phyloP scores from a whole-genome alignment of 140 eudicot genomes.

The Erigeron philadelphicus region DNA sequence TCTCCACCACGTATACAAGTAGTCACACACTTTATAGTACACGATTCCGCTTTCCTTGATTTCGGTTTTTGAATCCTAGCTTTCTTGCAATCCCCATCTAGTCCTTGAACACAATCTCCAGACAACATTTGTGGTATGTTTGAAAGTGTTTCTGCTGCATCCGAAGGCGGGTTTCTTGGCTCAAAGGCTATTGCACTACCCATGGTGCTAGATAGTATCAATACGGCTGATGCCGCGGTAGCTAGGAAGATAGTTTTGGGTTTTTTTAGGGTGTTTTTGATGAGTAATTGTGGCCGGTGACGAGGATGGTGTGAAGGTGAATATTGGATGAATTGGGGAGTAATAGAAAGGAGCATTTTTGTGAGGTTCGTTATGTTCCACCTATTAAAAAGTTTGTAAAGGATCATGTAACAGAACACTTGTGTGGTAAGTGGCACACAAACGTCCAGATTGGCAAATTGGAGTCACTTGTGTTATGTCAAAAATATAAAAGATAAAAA shows the following conservation, averaged over 20 bases:
- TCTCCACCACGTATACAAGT: constrained; percentile 84
- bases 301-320: constrained; percentile 25
- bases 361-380: constrained; percentile 26
- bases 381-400: constrained; percentile 8
- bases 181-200: constrained; percentile 31
- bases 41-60: constrained; percentile 75
- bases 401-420: not conserved
- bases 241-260: constrained; percentile 17
- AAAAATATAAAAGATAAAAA: too few species aligned
- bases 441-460: constrained; percentile 1
- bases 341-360: constrained; percentile 19
- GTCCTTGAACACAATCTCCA: constrained; percentile 43
- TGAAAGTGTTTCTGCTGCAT: constrained; percentile 54
- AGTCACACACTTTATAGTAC: constrained; percentile 66
- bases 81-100: constrained; percentile 55
- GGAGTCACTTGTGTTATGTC: not conserved
- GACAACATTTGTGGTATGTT: constrained; percentile 72
- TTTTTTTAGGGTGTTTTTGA: constrained; percentile 22
- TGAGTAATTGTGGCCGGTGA: constrained; percentile 2
- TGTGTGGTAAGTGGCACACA: constrained; percentile 8
- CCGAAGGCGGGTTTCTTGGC: constrained; percentile 33
- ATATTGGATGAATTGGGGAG: constrained; percentile 18
- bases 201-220: constrained; percentile 15
- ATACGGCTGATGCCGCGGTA: constrained; percentile 24
- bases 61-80: constrained; percentile 76